Evolutionary conservation across 768 basidiomycete species (phyloP), one percentile per base, ranked within the genome.

Genomic region (Cystobasidium onofrii): DNA sequence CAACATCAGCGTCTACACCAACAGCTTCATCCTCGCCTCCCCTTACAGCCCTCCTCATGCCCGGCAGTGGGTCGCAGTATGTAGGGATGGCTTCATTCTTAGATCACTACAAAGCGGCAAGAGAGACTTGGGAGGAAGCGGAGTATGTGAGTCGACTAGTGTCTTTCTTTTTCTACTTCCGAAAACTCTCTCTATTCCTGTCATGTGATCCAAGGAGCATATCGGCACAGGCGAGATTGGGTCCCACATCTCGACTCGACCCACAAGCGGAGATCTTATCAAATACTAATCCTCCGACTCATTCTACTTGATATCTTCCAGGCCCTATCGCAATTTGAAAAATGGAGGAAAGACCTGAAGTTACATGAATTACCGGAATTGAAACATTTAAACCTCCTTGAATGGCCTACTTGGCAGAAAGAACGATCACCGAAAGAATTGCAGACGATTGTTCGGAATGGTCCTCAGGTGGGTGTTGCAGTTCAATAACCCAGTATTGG

Each of bases 51-150:
- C 73, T 78, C 29, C 74, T 78, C n/a, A 78, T 78, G 60, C 77
- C 78, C 18, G 79, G 79, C n/a, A 74, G 74, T 6, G 79, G 79
- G 0, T 76, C 76, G 34, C 78, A 78, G 64, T 79, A 79, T 25
- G 76, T 74, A 1, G 73, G 73, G 7, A 67, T 70, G 73, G 74
- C 73, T 20, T 76, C 76, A 57, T 63, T 78, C 23, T n/a, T 64
- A 1, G 65, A 76, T 12, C 17, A 69, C 7, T 75, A 64, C 50
- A 54, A 52, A 23, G 66, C 73, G 3, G 76, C 75, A 12, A 52
- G 73, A 25, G 71, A 75, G 36, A 75, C 75, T 6, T 79, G 79
- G 79, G 73, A 61, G 29, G 79, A 79, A 71, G 79, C 79, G n/a
- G 75, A 77, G 44, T 70, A 78, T 18, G 73, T 73, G 43, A 9